Evolutionary conservation across 2,329 filamentous ascomycete genomes (phyloP).

Genomic region (Arthrinium phaeospermum): DNA sequence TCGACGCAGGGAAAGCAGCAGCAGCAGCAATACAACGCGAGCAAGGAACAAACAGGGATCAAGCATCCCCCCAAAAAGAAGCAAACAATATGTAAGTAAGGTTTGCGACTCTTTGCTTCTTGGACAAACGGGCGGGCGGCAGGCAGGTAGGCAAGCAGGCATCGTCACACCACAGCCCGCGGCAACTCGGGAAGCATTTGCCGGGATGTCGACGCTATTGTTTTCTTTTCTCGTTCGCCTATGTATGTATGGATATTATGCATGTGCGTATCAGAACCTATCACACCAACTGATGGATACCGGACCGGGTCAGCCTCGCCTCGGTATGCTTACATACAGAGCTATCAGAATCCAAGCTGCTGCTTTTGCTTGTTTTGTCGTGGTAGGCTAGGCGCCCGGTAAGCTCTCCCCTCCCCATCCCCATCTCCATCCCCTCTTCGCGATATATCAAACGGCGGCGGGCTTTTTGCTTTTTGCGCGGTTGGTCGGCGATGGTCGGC

Average conservation of each 20-base stretch:
- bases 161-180: not conserved
- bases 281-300: not conserved
- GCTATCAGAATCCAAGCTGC: too few species aligned
- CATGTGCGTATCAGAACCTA: not conserved
- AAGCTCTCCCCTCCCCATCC: not conserved
- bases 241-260: not conserved
- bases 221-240: not conserved
- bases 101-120: too few species aligned
- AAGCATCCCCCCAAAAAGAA: not conserved
- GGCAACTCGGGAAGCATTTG: not conserved
- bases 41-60: not conserved
- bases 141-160: not conserved
- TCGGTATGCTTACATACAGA: not conserved
- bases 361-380: not conserved
- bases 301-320: not conserved
- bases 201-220: not conserved
- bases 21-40: not conserved
- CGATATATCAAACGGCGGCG: not conserved
- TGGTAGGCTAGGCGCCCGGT: not conserved
- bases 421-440: not conserved
- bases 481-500: not conserved
- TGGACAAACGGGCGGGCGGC: too few species aligned
- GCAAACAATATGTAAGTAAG: not conserved
- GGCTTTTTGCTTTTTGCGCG: not conserved
- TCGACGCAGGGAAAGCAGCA: not conserved